phyloP scores from a whole-genome alignment of 2,329 filamentous ascomycete species.

The Arthroderma uncinatum region DNA sequence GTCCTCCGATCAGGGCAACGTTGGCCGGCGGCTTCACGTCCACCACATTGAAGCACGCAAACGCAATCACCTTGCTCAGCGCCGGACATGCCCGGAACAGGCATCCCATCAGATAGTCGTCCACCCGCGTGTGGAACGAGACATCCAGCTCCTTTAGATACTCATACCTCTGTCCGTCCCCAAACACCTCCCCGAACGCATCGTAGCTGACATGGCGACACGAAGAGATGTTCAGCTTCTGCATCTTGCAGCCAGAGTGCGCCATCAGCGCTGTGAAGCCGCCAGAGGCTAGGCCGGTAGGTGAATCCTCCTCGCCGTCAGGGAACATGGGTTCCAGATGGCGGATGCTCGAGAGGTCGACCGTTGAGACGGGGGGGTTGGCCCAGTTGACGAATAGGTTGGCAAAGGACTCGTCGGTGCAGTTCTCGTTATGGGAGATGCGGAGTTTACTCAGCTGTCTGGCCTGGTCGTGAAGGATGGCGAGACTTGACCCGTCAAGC shows the following conservation, averaged over 20 bases:
- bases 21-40: slow-evolving; percentile 46
- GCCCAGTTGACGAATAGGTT: slow-evolving; percentile 62
- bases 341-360: slow-evolving; percentile 69
- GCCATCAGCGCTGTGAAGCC: slow-evolving; percentile 74
- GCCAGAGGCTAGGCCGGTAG: slow-evolving; percentile 56
- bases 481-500: slow-evolving; percentile 58
- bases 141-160: slow-evolving; percentile 62
- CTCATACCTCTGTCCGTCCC: slow-evolving; percentile 33
- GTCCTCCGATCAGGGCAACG: slow-evolving; percentile 50
- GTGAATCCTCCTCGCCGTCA: slow-evolving; percentile 35
- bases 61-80: slow-evolving; percentile 47
- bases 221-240: slow-evolving; percentile 63
- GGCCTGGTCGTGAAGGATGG: slow-evolving; percentile 60
- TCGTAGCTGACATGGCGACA: slow-evolving; percentile 67
- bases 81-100: slow-evolving; percentile 38
- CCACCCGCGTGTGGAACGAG: slow-evolving; percentile 48
- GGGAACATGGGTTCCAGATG: slow-evolving; percentile 62
- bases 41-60: slow-evolving; percentile 51
- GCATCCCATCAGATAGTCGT: slow-evolving; percentile 35
- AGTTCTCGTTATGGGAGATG: slow-evolving; percentile 62
- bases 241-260: slow-evolving; percentile 60
- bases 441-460: slow-evolving; percentile 61
- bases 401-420: slow-evolving; percentile 64
- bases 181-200: slow-evolving; percentile 66
- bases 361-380: slow-evolving; percentile 57